Percentiles rank a stretch among this genome's conserved stretches.
Conservation (phyloP, 495 filamentous ascomycete species). For the Neurospora sp. region DNA sequence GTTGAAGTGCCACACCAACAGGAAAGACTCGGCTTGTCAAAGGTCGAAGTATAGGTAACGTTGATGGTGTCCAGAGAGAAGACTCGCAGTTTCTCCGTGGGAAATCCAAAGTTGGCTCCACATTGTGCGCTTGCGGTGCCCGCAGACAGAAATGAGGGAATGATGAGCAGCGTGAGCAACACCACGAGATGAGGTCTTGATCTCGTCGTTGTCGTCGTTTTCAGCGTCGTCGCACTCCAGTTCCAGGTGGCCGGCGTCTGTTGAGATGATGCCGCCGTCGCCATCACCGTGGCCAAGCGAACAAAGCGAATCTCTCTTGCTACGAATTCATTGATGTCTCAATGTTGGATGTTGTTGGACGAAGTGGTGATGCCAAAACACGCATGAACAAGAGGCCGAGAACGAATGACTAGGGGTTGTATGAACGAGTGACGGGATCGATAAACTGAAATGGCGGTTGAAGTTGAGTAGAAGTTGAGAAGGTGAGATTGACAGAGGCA, state of each 20-base stretch:
- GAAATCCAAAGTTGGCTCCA: conserved; percentile 9
- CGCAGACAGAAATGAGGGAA: conserved; percentile 10
- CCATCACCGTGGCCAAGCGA: conserved; percentile 18
- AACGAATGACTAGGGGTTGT: not conserved
- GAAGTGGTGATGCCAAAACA: not conserved
- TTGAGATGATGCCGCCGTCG: conserved; percentile 7
- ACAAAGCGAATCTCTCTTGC: conserved; percentile 6
- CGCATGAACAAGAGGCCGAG: not conserved
- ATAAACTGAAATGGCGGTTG: not conserved
- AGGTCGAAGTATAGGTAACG: conserved; percentile 17
- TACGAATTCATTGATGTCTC: conserved; percentile 10
- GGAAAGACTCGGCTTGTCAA: conserved; percentile 13
- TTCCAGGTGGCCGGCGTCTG: not conserved
- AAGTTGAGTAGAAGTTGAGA: not conserved
- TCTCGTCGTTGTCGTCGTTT: conserved; percentile 2
- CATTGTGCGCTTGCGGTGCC: conserved; percentile 10
- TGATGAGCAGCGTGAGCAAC: conserved; percentile 6
- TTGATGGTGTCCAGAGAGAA: conserved; percentile 17
- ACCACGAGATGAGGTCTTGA: not conserved
- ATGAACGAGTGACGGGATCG: not conserved
- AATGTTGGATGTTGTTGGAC: not conserved
- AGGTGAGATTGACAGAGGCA: not conserved
- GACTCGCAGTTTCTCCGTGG: conserved; percentile 3
- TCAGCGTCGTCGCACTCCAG: not conserved
- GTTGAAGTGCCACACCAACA: conserved; percentile 15